These are phyloP conservation scores for Aspergillus taichungensis DNA, from an alignment of 495 filamentous ascomycete species.

Conservation along the genomic window DNA sequence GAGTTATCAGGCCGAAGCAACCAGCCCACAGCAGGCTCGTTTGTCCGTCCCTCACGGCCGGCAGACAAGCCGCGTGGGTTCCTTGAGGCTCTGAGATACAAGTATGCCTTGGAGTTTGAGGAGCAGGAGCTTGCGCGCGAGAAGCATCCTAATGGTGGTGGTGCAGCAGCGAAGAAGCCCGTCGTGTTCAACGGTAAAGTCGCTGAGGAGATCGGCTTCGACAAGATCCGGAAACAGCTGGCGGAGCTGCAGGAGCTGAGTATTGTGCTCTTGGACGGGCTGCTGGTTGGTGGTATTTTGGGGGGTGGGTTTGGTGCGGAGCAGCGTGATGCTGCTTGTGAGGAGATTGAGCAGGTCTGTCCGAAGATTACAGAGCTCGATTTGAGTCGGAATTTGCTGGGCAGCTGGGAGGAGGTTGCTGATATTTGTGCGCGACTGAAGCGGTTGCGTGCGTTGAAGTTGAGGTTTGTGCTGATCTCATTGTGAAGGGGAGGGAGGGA, in stretches of 20 bases:
- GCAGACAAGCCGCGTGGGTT: slow-evolving; percentile 61
- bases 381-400: slow-evolving; percentile 75
- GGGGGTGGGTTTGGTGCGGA: slow-evolving; percentile 25
- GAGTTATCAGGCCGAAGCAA: slow-evolving; percentile 50
- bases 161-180: slow-evolving; percentile 23
- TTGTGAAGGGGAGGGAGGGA: background rate
- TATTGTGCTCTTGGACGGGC: slow-evolving; percentile 72
- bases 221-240: slow-evolving; percentile 76
- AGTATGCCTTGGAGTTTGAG: slow-evolving; percentile 62
- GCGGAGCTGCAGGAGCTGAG: slow-evolving; percentile 67
- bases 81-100: slow-evolving; percentile 67
- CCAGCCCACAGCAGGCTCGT: slow-evolving; percentile 66
- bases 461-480: slow-evolving; percentile 49
- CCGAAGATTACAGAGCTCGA: slow-evolving; percentile 73
- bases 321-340: slow-evolving; percentile 12
- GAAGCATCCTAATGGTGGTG: slow-evolving; percentile 13
- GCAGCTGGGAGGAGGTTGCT: slow-evolving; percentile 52
- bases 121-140: slow-evolving; percentile 11
- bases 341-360: slow-evolving; percentile 29
- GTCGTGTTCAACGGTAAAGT: slow-evolving; percentile 78
- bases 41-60: slow-evolving; percentile 69
- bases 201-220: slow-evolving; percentile 91
- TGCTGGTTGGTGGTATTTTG: slow-evolving; percentile 45
- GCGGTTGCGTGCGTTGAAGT: slow-evolving; percentile 51
- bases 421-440: slow-evolving; percentile 60